Percentiles rank a stretch among this genome's conserved stretches.
Conservation (phyloP, 768 basidiomycete species). For the Krasilnikovozyma curviuscula region DNA sequence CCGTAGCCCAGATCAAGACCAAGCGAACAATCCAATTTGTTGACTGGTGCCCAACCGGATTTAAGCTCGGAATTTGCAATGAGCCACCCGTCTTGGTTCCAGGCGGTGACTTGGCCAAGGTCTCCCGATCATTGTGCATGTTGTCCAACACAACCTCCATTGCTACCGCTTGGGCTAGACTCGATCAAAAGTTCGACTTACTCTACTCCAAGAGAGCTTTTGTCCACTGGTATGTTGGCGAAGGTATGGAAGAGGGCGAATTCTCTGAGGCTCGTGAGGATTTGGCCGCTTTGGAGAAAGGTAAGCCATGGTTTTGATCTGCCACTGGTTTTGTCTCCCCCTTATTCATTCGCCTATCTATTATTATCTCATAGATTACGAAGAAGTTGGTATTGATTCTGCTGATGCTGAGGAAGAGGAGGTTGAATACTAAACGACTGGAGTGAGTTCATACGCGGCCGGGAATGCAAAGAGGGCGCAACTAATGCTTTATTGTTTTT, state of each 20-base stretch:
- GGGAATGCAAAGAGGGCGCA: too few species aligned
- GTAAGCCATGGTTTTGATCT: too few species aligned
- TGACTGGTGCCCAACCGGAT: slow-evolving; percentile 89
- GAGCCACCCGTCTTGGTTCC: slow-evolving; percentile 83
- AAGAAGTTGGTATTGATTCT: too few species aligned
- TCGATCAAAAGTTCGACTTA: slow-evolving; percentile 92
- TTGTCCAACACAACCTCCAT: slow-evolving; percentile 78
- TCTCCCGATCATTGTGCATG: slow-evolving; percentile 90
- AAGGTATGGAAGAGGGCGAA: slow-evolving; percentile 98
- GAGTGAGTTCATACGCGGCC: too few species aligned
- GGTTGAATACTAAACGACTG: too few species aligned
- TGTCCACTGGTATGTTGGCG: slow-evolving; percentile 26
- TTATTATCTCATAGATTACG: too few species aligned
- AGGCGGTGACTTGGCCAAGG: slow-evolving; percentile 85
- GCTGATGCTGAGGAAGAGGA: too few species aligned
- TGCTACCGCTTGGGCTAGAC: slow-evolving; percentile 82
- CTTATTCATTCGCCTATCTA: too few species aligned
- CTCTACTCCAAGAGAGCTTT: slow-evolving; percentile 61
- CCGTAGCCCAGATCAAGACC: slow-evolving; percentile 85
- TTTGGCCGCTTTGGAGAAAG: too few species aligned
- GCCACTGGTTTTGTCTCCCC: too few species aligned
- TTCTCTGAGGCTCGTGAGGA: slow-evolving; percentile 40
- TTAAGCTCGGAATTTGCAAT: slow-evolving; percentile 96
- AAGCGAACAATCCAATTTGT: slow-evolving; percentile 97
- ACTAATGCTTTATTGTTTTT: too few species aligned